Percentiles rank a stretch among this genome's conserved stretches.
These are phyloP conservation scores for Thyridium curvatum DNA, from an alignment of 2,329 filamentous ascomycete species.

Conservation along the genomic window DNA sequence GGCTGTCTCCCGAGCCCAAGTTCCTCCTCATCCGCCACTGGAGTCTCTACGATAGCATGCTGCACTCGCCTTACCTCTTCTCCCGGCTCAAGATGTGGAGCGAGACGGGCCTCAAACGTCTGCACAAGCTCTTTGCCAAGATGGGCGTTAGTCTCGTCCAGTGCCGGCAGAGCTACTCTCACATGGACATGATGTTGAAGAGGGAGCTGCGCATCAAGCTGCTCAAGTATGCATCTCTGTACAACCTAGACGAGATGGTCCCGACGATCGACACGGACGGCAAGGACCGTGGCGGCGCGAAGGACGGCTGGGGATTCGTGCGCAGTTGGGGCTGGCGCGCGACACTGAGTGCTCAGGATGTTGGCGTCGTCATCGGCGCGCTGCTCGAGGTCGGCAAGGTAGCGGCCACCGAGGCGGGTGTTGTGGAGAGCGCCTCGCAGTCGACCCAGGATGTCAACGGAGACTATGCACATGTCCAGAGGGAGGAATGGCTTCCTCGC, in stretches of 20 bases:
- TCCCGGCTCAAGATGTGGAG: slow-evolving; percentile 92
- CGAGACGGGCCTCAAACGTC: slow-evolving; percentile 76
- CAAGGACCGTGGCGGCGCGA: slow-evolving; percentile 62
- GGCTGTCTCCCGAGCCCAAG: slow-evolving; percentile 85
- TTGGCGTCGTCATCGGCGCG: slow-evolving; percentile 86
- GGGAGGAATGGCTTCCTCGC: slow-evolving; percentile 58
- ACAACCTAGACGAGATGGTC: slow-evolving; percentile 90
- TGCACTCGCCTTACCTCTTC: slow-evolving; percentile 92
- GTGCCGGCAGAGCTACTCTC: slow-evolving; percentile 91
- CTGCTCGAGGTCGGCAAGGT: slow-evolving; percentile 83
- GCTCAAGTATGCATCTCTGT: slow-evolving; percentile 85
- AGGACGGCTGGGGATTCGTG: slow-evolving; percentile 96
- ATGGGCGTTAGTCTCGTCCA: slow-evolving; percentile 95
- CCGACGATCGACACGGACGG: slow-evolving; percentile 69
- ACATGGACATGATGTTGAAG: slow-evolving; percentile 98
- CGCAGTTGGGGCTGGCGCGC: slow-evolving; percentile 97
- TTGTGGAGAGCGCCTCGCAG: slow-evolving; percentile 23
- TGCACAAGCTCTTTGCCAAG: slow-evolving; percentile 93
- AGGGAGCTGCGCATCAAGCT: slow-evolving; percentile 72
- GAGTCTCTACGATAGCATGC: slow-evolving; percentile 97
- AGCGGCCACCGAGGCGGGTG: slow-evolving; percentile 24
- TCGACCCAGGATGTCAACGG: slow-evolving; percentile 39
- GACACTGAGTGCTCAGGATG: slow-evolving; percentile 86
- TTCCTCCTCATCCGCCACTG: slow-evolving; percentile 92
- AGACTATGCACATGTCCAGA: slow-evolving; percentile 43